Base-by-base conservation (phyloP, 805 yeast species). In the Saturnispora diversa region DNA sequence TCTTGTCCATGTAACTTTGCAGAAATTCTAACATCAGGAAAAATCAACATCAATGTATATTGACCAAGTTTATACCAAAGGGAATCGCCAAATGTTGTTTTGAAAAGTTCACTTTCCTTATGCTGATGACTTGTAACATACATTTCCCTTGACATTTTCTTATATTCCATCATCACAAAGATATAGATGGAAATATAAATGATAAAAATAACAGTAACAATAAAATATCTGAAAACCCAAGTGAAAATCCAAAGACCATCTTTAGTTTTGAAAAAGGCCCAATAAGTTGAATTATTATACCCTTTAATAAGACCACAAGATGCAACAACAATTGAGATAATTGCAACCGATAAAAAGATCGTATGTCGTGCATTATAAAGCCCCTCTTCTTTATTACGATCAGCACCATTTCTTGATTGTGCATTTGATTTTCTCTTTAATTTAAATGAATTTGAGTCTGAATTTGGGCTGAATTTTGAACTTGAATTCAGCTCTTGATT, bases 221-320 rank as follows among this genome's bases (percentile, higher is more conserved):
- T 72, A 43, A 74, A 59, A 55, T 77, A 86, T 37, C 96, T 68
- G 10, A 94, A 87, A 2, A 77, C 78, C 95, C 95, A 88, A 48
- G 86, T 74, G 37, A 87, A 62, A 55, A 77, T 80, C 92, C 92
- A 86, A 6, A 69, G 54, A 0, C 94, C 94, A 2, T 62, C 46
- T 31, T 75, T 74, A 0, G 95, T 87, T n/a, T 44, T 27, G 42
- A 87, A 63, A 56, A 81, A 85, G 55, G 94, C 81, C 87, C 86
- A 83, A 46, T 79, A 74, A 31, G 80, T 74, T 44, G 73, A 68
- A 22, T 85, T 76, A 27, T 62, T 55, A 55, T 81, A 86, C 2
- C 84, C 80, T 5, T 66, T 64, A 6, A 58, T 52, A 8, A 55
- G 50, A 22, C 84, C 72, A 53, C 80, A 84, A 0, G 87, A 87